These are phyloP conservation scores for Corylus avellana DNA, from an alignment of 306 rosid genomes.

Conservation along the genomic window DNA sequence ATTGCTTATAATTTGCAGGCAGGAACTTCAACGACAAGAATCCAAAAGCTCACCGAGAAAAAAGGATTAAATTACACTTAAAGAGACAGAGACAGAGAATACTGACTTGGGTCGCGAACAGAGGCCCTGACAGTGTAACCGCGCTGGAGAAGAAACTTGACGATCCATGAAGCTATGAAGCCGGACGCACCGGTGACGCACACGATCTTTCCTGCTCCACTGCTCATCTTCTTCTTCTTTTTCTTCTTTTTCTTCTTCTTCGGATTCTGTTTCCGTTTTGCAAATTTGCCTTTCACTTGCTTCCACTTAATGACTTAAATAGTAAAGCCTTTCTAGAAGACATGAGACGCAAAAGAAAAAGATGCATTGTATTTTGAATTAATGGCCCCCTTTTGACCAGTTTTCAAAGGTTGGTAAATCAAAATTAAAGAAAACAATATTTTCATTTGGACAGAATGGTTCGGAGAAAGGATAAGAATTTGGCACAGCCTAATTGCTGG, in stretches of 20 bases:
- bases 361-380: too few species aligned
- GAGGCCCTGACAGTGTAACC: conserved; percentile 58
- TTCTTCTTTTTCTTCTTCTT: neutral
- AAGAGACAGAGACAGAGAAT: neutral
- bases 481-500: too few species aligned
- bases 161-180: conserved; percentile 58
- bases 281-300: neutral
- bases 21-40: neutral
- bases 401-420: too few species aligned
- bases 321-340: too few species aligned
- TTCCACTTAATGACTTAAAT: too few species aligned
- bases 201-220: conserved; percentile 35
- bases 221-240: conserved; percentile 22
- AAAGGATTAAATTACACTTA: neutral
- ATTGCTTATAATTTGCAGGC: neutral
- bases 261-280: neutral
- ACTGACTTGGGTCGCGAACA: conserved; percentile 51
- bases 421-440: too few species aligned
- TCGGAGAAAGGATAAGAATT: too few species aligned
- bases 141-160: conserved; percentile 50
- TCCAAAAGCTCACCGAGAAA: neutral
- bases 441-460: too few species aligned
- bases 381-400: too few species aligned
- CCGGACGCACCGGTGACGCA: conserved; percentile 63
- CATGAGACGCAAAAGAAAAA: too few species aligned